Percentiles rank a stretch among this genome's conserved stretches.
Conservation (phyloP, 345 rosid genomes). For the Cardamine resedifolia region DNA sequence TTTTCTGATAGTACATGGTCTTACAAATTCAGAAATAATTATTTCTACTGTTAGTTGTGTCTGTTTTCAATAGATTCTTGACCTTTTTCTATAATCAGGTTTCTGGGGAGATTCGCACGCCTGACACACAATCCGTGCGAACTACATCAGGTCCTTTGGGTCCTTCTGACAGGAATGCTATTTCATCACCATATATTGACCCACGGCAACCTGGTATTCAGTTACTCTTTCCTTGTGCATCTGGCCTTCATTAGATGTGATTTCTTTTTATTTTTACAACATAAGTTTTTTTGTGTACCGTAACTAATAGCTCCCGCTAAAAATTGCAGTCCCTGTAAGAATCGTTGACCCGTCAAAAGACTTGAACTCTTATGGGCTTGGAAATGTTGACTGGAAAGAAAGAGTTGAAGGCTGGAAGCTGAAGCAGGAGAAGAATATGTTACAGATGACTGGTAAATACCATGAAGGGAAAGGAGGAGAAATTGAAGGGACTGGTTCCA, state of each 20-base stretch:
- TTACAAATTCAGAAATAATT: neutral
- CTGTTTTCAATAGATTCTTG: conserved; percentile 15
- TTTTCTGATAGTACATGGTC: neutral
- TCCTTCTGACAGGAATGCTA: conserved; percentile 73
- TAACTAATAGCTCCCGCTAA: conserved; percentile 25
- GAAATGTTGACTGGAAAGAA: conserved; percentile 99
- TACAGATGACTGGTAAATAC: conserved; percentile 74
- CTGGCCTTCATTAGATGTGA: neutral
- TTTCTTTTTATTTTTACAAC: conserved; percentile 1
- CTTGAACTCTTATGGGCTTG: conserved; percentile 97
- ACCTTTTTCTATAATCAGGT: conserved; percentile 48
- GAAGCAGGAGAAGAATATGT: conserved; percentile 88
- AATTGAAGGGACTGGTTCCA: conserved; percentile 95
- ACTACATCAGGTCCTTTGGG: conserved; percentile 99
- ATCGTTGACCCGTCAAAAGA: conserved; percentile 98
- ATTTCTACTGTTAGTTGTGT: neutral
- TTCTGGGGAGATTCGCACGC: conserved; percentile 96
- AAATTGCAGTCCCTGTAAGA: conserved; percentile 81
- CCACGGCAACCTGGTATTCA: conserved; percentile 94
- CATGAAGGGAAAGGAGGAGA: conserved; percentile 91
- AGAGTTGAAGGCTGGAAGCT: conserved; percentile 99
- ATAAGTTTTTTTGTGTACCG: neutral
- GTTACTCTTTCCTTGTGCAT: conserved; percentile 4
- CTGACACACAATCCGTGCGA: conserved; percentile 88
- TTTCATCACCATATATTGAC: conserved; percentile 87